These are phyloP conservation scores for Phytophthora agathidicida DNA, from an alignment of 352 stramenopile genomes.

Conservation along the genomic window DNA sequence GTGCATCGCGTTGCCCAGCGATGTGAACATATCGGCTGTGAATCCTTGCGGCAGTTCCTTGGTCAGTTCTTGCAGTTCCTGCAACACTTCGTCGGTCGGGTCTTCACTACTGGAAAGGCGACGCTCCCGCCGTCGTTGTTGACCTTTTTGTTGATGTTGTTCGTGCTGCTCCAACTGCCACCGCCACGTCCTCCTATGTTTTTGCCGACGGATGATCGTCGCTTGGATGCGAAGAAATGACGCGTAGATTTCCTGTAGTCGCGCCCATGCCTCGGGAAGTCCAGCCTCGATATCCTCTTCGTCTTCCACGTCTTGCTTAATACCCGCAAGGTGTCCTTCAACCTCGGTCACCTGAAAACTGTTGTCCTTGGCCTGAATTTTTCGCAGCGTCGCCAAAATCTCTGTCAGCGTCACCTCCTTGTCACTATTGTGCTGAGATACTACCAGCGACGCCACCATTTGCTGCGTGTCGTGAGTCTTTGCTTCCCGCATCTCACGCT, in stretches of 20 bases:
- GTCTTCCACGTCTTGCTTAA: constrained; percentile 32
- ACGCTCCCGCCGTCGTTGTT: constrained; percentile 12
- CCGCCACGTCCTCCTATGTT: constrained; percentile 24
- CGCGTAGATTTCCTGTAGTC: constrained; percentile 45
- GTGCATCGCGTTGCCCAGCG: constrained; percentile 58
- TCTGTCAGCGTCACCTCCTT: constrained; percentile 39
- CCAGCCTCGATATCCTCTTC: constrained; percentile 22
- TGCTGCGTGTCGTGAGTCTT: constrained; percentile 36
- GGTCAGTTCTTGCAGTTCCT: constrained; percentile 42
- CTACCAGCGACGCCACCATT: constrained; percentile 37
- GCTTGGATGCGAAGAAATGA: constrained; percentile 52
- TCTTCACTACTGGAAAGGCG: constrained; percentile 30
- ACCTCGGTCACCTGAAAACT: constrained; percentile 30
- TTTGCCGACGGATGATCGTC: constrained; percentile 35
- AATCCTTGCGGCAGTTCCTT: constrained; percentile 58
- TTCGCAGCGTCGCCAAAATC: constrained; percentile 38
- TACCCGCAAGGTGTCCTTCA: constrained; percentile 32
- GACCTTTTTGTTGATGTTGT: constrained; percentile 13
- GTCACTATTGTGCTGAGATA: constrained; percentile 18
- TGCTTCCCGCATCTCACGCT: constrained; percentile 42
- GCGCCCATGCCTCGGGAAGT: constrained; percentile 30
- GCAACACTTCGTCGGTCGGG: constrained; percentile 33
- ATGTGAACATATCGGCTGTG: constrained; percentile 68
- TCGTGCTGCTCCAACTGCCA: constrained; percentile 24
- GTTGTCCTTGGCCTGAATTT: constrained; percentile 42